Base-by-base conservation (phyloP, 202 grass and related monocot genomes). In the Carex sylvatica region DNA sequence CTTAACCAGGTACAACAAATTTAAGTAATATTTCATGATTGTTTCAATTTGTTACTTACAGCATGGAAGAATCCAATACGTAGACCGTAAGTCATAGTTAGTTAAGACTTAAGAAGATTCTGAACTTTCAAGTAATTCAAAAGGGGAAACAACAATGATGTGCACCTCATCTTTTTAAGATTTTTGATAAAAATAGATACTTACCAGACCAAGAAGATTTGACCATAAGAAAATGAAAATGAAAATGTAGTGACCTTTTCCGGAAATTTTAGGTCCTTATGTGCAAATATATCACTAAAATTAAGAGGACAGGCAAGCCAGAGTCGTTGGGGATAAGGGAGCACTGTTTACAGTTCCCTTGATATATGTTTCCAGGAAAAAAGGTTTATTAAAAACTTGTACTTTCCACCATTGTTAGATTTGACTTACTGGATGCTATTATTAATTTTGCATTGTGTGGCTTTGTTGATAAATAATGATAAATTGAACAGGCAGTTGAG, bases 401-500 rank as follows among this genome's bases (percentile, higher is more conserved):
- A 30, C 47, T 74, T 74, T 18, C 71, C 13, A 6, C 23, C 6
- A 42, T 70, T 53, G 6, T 44, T 54, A 10, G 47, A 24, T 74
- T 74, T 74, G 49, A 31, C 6, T 31, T 28, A 54, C 12, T 26
- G 2, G 0, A 71, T 71, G 47, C 30, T 59, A 79, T 59, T 40
- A 67, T 9, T 49, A 44, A 44, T 44, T 44, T 44, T 44, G 42
- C 8, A 9, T 30, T 9, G 13, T 65, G 23, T 65, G 15, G 6
- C 19, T 71, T 71, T 23, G 4, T n/a, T 66, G 46, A 81, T 68
- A 9, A 63, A 40, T 80, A n/a, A 80, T 60, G 55, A 80, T 83
- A 23, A 49, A 84, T 88, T 74, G 26, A 19, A 65, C 68, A 99
- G 96, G 84, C 87, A 74, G 96, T 99, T 65, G 93, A 99, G 3